Base-by-base conservation (phyloP, 2,329 filamentous ascomycete genomes). In the Penicillium vulpinum region DNA sequence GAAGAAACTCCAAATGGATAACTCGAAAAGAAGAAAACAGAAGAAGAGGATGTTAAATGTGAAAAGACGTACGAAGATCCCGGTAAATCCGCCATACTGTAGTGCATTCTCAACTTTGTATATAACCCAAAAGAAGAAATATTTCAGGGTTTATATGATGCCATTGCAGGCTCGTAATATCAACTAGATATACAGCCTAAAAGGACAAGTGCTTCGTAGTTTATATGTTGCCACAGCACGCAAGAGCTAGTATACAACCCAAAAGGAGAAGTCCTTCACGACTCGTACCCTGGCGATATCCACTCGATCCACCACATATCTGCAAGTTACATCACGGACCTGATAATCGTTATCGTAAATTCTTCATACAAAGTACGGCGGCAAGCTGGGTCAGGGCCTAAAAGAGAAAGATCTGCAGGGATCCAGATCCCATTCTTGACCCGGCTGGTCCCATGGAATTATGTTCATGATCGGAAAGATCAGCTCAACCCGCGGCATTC, bases 1-100 rank as follows among this genome's bases (percentile, higher is more conserved):
- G 10, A 21, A 21, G 24, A 29, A 39, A 16, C 11, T 21, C 40
- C 16, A 50, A 21, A 15, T 9, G 21, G 9, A 21, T 8, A 16
- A 5, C 28, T 3, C 2, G 35, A 53, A 15, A 16, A 28, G 16
- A 33, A 15, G 28, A 21, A 22, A 16, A 31, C n/a, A 31, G 15
- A 48, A n/a, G 11, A 28, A 16, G 8, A 36, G 4, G 21, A 28
- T 11, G 26, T 44, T 26, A 38, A 11, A 45, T 21, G 13, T 21
- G 5, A 46, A 26, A 44, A 40, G 36, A 47, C 56, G 22, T 56
- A 56, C 56, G 40, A 51, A 35, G 33, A 40, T 50, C 24, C 28
- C 51, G 39, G 36, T 54, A 39, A 22, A 28, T 29, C 40, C 16
- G 56, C 51, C 52, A 58, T 58, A 2, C 11, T 54, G 24, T 50